Base-by-base conservation (phyloP, 179 eudicot genomes). In the Nepenthes alata region DNA sequence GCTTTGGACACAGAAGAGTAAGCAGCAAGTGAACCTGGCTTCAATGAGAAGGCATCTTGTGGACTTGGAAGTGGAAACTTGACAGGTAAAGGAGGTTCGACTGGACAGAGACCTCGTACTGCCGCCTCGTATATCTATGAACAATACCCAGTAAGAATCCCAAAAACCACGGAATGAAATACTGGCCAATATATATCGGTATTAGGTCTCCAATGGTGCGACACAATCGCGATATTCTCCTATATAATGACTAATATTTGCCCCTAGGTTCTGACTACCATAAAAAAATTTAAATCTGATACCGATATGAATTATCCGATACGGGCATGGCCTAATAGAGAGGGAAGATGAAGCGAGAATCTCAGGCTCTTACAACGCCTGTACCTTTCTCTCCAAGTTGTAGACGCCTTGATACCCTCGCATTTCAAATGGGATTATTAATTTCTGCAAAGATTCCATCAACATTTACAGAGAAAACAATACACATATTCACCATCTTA, bases 391-490 rank as follows among this genome's bases (percentile, higher is more conserved):
- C 57, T 89, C 95, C 76, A 89, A 63, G 79, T 86, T 83, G 72
- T 84, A 89, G 15, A 89, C 87, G 39, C 95, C 91, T 77, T 89
- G 95, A 60, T 66, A 75, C 15, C 97, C 97, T 55, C 97, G 84
- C 97, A 84, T 89, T 68, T 89, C 89, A 51, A 89, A 78, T 53
- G 97, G 97, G 50, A 84, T 71, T 37, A 74, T 49, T 68, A 89
- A 62, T 75, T 70, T 86, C 97, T 89, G 88, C 77, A 82, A 50
- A 36, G 37, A 57, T 2, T 34, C 34, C 5, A 57, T 14, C 39
- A 11, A 34, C 13, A 11, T 54, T 34, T 16, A 3, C 25, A 25
- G 25, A 25, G 25, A 25, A 54, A 25, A 16, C 3, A 16, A 54
- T 10, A 54, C 1, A 7, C 35, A 54, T 35, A 6, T 12, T 53